Conservation (phyloP, 495 filamentous ascomycete genomes). For the Tricharina praecox region DNA sequence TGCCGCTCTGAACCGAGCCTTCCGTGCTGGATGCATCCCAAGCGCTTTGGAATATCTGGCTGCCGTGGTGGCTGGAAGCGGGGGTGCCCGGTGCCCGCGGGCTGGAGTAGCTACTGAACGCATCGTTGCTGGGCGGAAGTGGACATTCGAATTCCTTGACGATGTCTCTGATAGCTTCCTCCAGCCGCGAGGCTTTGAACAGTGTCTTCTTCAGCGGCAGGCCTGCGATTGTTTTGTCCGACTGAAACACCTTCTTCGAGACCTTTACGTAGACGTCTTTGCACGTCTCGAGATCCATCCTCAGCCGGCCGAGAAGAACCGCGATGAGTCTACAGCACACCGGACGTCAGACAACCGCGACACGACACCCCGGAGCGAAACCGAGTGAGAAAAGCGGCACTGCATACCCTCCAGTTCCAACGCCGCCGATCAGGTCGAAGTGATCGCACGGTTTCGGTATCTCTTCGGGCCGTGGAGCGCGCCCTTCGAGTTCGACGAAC, state of each 20-base stretch:
- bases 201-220: conserved; percentile 84
- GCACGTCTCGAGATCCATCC: conserved; percentile 85
- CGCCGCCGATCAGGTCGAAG: conserved; percentile 60
- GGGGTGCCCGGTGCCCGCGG: background rate
- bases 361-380: too few relatives aligned
- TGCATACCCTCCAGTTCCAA: conserved; percentile 46
- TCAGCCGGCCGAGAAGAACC: conserved; percentile 80
- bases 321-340: conserved; percentile 47
- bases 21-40: background rate
- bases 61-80: background rate
- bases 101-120: background rate
- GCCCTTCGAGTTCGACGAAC: conserved; percentile 43
- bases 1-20: background rate
- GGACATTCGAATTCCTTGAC: conserved; percentile 49
- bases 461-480: conserved; percentile 35
- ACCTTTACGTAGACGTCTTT: conserved; percentile 89
- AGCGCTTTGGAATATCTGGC: background rate
- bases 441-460: conserved; percentile 65
- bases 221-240: conserved; percentile 90
- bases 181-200: conserved; percentile 91
- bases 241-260: conserved; percentile 85
- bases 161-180: conserved; percentile 79
- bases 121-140: background rate
- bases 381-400: background rate
- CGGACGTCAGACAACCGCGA: background rate